Evolutionary conservation across 2,329 filamentous ascomycete genomes (phyloP), one percentile per base, ranked within the genome.

Genomic region (Ophiostoma ips): DNA sequence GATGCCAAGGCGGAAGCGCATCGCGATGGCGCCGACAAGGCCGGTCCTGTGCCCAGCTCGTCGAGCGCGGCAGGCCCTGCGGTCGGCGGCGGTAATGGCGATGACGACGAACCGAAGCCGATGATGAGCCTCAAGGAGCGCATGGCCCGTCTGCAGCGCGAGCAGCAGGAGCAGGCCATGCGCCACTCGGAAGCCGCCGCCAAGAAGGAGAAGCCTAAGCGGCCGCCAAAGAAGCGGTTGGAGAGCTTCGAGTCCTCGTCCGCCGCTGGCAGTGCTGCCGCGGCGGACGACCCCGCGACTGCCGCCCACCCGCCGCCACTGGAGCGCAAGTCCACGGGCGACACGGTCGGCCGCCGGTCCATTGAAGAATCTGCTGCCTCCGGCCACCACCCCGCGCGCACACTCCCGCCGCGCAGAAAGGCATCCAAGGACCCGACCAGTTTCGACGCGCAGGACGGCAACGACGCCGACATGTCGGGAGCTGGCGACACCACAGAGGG

Each of bases 61-160:
- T n/a, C n/a, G n/a, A n/a, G n/a, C 47, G 49, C 66, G 16, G 50
- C 35, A 21, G 24, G 34, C 12, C n/a, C 50, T 5, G 10, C 50
- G 28, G 40, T 33, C 11, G 48, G 43, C 11, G 46, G 34, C 5
- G 50, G 43, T 15, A 41, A 46, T 4, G 71, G 69, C 19, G 48
- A 37, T 38, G 87, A 92, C 50, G 86, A 94, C 40, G 81, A 86
- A 59, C 89, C 90, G 1, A 95, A 96, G 66, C 87, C 89, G 21
- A 85, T 87, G 50, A 85, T 87, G 50, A 95, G 86, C 58, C 66
- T 98, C 54, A 98, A 96, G 66, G 92, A 98, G 64, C 79, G 92
- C 55, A 95, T 98, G 67, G 92, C 92, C 28, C 71, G 95, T 48
- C 71, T 98, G 15, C 92, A 98, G 64, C 90, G 86, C 62, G 88